Base-by-base conservation (phyloP, 2,329 filamentous ascomycete genomes). In the Ilyonectria mors-panacis region DNA sequence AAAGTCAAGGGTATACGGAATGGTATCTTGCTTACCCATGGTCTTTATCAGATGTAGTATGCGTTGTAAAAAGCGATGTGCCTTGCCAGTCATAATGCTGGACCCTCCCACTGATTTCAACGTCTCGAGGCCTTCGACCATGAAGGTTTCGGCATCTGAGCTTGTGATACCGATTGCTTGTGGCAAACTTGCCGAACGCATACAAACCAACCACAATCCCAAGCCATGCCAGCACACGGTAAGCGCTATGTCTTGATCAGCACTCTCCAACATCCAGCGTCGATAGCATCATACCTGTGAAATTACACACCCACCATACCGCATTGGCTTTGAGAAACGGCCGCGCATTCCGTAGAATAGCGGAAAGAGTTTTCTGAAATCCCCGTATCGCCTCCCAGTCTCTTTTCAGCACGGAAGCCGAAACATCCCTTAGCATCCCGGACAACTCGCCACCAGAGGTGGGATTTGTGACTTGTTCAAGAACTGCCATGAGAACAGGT, bases 261-360 rank as follows among this genome's bases (percentile, higher is more conserved):
- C 17, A 30, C 10, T 42, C 15, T 6, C n/a, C 39, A n/a, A 19
- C 15, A 42, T 8, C 2, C 39, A n/a, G 5, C 8, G n/a, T 42
- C 4, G 4, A n/a, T n/a, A n/a, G n/a, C 10, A 17, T 68, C 74
- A 33, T 69, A 78, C 77, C 69, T 62, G 70, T 73, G 47, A 77
- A 79, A 56, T 79, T 79, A 58, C 75, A 77, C n/a, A 72, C 69
- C 77, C 77, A 79, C 77, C 77, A 79, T 15, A 73, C 65, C 1
- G 74, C 75, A 51, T 78, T 78, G 15, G 63, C 26, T 37, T 68
- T 71, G 26, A 77, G 58, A 48, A 78, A 78, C 2, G 51, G 33
- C 6, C 65, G 70, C 4, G 69, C 48, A n/a, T 72, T 55, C 2
- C 55, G 61, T 2, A 76, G 30, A 4, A 77, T 65, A 9, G 63